Evolutionary conservation across 139 green algal genomes (phyloP).

Genomic region (Gonium pectorale): DNA sequence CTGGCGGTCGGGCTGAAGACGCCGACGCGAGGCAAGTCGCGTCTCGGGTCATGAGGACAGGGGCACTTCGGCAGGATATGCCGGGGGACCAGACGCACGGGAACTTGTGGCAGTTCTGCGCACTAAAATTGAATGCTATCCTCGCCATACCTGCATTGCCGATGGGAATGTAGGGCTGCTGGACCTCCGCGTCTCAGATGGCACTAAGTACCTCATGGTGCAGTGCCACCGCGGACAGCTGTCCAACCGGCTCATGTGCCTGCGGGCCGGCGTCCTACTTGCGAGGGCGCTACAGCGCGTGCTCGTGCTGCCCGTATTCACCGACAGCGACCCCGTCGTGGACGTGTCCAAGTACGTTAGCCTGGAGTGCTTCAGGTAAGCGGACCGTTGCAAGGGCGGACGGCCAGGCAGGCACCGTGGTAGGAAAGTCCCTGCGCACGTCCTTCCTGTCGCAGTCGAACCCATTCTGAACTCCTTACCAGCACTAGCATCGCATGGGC

Average conservation of each 20-base stretch:
- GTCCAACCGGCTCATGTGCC: slow-evolving; percentile 15
- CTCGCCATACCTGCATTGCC: too few species aligned
- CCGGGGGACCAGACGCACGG: too few species aligned
- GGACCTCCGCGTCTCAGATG: background rate
- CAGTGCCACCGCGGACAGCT: slow-evolving; percentile 42
- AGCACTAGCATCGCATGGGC: too few species aligned
- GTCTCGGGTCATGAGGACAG: too few species aligned
- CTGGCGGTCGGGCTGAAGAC: background rate
- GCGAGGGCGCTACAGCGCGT: slow-evolving; percentile 16
- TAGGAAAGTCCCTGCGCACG: too few species aligned
- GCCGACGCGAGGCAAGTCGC: background rate
- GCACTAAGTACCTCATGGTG: slow-evolving; percentile 26
- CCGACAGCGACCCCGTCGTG: slow-evolving; percentile 1
- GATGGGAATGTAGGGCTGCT: background rate
- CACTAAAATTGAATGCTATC: too few species aligned
- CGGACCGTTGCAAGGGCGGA: too few species aligned
- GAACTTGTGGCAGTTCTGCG: too few species aligned
- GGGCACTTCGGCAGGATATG: too few species aligned
- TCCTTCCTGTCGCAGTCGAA: too few species aligned
- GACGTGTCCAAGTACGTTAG: slow-evolving; percentile 41
- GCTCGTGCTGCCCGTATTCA: slow-evolving; percentile 23
- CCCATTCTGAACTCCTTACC: too few species aligned
- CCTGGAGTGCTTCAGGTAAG: slow-evolving; percentile 35
- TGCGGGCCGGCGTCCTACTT: background rate
- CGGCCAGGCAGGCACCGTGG: too few species aligned